Conservation (phyloP, 2,329 filamentous ascomycete species). For the Verticillium zaregamsianum region DNA sequence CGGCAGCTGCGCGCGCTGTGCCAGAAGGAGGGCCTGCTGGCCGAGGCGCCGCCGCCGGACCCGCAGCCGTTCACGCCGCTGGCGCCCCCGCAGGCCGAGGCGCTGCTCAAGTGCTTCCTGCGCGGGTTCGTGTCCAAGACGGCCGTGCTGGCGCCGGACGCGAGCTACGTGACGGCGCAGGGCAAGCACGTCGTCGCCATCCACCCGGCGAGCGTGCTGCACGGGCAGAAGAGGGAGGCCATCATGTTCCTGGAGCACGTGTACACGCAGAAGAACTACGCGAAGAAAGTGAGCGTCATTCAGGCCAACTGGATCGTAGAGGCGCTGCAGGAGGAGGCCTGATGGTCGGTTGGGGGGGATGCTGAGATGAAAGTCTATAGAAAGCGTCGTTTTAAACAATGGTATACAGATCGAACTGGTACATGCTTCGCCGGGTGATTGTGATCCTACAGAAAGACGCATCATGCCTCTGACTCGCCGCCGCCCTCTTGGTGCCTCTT, state of each 20-base stretch:
- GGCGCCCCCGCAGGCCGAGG: slow-evolving; percentile 48
- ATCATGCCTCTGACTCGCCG: slow-evolving; percentile 20
- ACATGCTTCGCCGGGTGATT: background rate
- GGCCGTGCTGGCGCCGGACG: slow-evolving; percentile 56
- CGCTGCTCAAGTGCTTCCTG: slow-evolving; percentile 57
- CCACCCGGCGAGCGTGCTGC: slow-evolving; percentile 59
- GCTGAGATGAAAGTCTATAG: background rate
- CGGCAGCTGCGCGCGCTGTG: slow-evolving; percentile 57
- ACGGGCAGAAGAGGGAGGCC: slow-evolving; percentile 59
- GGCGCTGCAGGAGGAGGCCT: slow-evolving; percentile 28
- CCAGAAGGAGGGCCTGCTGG: slow-evolving; percentile 45
- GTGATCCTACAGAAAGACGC: background rate
- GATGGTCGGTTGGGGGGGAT: background rate
- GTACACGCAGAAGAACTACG: slow-evolving; percentile 63
- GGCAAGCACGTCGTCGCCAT: slow-evolving; percentile 59
- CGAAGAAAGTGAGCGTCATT: slow-evolving; percentile 60
- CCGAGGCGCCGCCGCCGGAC: slow-evolving; percentile 41
- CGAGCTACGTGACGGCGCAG: slow-evolving; percentile 55
- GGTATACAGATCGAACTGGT: background rate
- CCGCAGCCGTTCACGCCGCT: slow-evolving; percentile 53
- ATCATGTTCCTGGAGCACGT: slow-evolving; percentile 68
- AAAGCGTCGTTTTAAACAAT: slow-evolving; percentile 2
- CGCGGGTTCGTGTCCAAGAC: slow-evolving; percentile 58
- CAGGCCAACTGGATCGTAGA: slow-evolving; percentile 57
- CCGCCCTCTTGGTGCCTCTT: slow-evolving; percentile 25